Percentiles rank a stretch among this genome's conserved stretches.
These are phyloP conservation scores for Vitellaria paradoxa DNA, from an alignment of 179 eudicot genomes.

Conservation along the genomic window DNA sequence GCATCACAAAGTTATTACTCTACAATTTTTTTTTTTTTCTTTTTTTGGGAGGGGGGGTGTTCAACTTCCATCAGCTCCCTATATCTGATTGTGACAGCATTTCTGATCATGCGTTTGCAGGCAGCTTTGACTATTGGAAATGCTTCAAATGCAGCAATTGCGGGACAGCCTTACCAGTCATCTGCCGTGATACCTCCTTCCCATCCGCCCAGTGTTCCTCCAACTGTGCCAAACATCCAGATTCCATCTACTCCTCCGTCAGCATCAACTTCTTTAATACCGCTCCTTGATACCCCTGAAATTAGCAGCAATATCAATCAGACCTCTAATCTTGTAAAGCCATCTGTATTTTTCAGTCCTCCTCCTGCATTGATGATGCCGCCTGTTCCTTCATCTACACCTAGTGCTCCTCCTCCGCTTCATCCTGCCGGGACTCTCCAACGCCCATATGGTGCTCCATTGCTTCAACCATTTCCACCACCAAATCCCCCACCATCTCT, in stretches of 20 bases:
- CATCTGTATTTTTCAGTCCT: conserved; percentile 61
- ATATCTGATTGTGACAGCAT: conserved; percentile 7
- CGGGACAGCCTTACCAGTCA: conserved; percentile 41
- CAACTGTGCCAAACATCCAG: conserved; percentile 38
- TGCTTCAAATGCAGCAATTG: conserved; percentile 35
- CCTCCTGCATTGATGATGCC: conserved; percentile 41
- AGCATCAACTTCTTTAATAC: conserved; percentile 43
- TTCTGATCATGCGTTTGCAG: conserved; percentile 42
- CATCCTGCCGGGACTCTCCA: conserved; percentile 49
- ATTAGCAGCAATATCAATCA: conserved; percentile 30
- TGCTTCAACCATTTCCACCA: conserved; percentile 82
- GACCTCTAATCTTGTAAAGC: conserved; percentile 64
- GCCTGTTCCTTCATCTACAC: conserved; percentile 41
- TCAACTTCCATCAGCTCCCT: neutral
- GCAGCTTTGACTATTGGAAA: conserved; percentile 51
- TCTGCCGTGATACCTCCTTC: conserved; percentile 33
- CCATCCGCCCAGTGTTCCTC: conserved; percentile 39
- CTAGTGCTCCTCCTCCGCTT: conserved; percentile 49
- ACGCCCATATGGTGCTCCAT: conserved; percentile 56
- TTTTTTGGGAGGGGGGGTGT: no score
- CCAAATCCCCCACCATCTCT: conserved; percentile 70
- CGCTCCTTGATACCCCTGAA: conserved; percentile 47
- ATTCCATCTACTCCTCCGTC: conserved; percentile 31
- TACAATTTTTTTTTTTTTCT: no score
- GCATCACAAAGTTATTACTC: no score